Conservation (phyloP, 495 filamentous ascomycete species). For the Podospora appendiculata region DNA sequence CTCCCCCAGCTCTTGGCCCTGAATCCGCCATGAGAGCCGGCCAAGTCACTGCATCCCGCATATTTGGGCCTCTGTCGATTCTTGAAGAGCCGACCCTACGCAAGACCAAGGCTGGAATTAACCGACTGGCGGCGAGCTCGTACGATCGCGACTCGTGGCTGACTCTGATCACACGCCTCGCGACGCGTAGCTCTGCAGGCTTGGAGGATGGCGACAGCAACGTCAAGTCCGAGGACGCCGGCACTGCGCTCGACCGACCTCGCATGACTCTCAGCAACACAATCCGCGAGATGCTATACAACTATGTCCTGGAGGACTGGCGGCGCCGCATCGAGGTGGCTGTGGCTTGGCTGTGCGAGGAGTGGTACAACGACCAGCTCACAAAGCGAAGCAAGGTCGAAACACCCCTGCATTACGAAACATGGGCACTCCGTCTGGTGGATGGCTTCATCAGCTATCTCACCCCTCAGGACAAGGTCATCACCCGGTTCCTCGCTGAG, state of each 20-base stretch:
- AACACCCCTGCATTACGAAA: constrained; percentile 60
- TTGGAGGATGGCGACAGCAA: constrained; percentile 41
- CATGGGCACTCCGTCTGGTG: constrained; percentile 69
- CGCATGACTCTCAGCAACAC: constrained; percentile 47
- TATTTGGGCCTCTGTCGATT: constrained; percentile 67
- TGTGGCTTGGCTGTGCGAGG: constrained; percentile 88
- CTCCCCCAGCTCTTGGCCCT: constrained; percentile 63
- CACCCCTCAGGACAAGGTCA: constrained; percentile 75
- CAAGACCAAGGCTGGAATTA: constrained; percentile 60
- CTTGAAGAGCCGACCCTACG: constrained; percentile 50
- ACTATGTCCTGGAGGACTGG: constrained; percentile 86
- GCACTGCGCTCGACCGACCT: constrained; percentile 9
- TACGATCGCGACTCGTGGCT: constrained; percentile 90
- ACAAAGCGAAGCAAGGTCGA: constrained; percentile 34
- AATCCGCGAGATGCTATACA: constrained; percentile 73
- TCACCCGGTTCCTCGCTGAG: constrained; percentile 87
- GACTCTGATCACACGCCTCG: constrained; percentile 75
- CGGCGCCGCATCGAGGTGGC: constrained; percentile 76
- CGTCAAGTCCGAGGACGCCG: constrained; percentile 43
- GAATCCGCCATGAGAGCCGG: constrained; percentile 61
- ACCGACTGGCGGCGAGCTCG: constrained; percentile 74
- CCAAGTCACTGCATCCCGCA: constrained; percentile 58
- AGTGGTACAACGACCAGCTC: constrained; percentile 92
- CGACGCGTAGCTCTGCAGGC: constrained; percentile 67
- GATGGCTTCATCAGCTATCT: constrained; percentile 85